These are phyloP conservation scores for Diaporthe sp. DNA, from an alignment of 2,329 filamentous ascomycete genomes.

Conservation along the genomic window DNA sequence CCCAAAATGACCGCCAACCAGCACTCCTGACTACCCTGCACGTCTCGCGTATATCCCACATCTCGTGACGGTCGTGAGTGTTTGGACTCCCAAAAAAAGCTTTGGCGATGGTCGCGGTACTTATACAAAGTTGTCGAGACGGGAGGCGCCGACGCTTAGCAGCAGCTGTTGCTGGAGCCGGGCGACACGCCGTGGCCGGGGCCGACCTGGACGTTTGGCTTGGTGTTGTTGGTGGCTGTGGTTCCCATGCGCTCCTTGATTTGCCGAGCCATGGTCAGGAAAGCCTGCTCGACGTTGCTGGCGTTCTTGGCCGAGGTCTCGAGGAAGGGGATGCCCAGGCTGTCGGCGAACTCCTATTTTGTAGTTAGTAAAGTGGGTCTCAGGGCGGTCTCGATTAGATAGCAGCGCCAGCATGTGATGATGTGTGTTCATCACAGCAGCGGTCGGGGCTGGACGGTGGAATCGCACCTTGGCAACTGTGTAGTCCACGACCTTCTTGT, in stretches of 20 bases:
- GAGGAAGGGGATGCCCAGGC: slow-evolving; percentile 98
- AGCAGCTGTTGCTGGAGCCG: slow-evolving; percentile 88
- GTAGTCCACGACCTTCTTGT: slow-evolving; percentile 99
- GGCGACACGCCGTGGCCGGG: slow-evolving; percentile 94
- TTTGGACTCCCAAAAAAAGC: slow-evolving; percentile 28
- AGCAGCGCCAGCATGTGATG: slow-evolving; percentile 39
- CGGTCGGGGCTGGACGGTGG: slow-evolving; percentile 3
- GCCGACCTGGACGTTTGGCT: slow-evolving; percentile 96
- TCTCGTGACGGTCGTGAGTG: slow-evolving; percentile 42
- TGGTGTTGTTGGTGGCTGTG: slow-evolving; percentile 95
- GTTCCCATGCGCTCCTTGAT: slow-evolving; percentile 99
- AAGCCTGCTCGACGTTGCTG: slow-evolving; percentile 99
- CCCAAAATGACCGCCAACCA: slow-evolving; percentile 29
- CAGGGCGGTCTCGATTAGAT: slow-evolving; percentile 19
- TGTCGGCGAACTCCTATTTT: slow-evolving; percentile 94
- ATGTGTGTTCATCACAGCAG: slow-evolving; percentile 28
- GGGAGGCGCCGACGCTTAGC: slow-evolving; percentile 70
- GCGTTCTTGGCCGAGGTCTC: slow-evolving; percentile 99
- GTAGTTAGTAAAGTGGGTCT: slow-evolving; percentile 40
- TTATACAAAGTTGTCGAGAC: slow-evolving; percentile 40
- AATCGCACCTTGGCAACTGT: slow-evolving; percentile 93
- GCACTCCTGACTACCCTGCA: slow-evolving; percentile 37
- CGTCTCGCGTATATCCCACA: slow-evolving; percentile 39
- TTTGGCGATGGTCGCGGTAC: slow-evolving; percentile 38
- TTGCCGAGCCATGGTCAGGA: slow-evolving; percentile 99